Percentiles rank a stretch among this genome's conserved stretches.
These are phyloP conservation scores for Hapsidospora chrysogenum DNA, from an alignment of 495 filamentous ascomycete species.

Conservation along the genomic window DNA sequence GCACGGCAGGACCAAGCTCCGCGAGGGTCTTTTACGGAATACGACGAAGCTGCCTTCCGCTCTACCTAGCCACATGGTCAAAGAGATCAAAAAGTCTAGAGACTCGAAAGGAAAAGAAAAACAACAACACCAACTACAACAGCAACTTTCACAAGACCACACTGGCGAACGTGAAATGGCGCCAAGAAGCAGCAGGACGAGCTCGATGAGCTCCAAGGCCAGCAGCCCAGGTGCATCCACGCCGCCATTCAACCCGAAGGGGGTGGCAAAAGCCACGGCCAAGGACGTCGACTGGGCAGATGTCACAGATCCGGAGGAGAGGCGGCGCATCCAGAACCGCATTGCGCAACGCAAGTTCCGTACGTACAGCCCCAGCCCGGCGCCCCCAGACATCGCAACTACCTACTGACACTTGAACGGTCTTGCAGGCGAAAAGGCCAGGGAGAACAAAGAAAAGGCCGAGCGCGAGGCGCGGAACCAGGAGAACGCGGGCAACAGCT, in stretches of 20 bases:
- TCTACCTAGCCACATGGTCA: too few relatives aligned
- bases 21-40: too few relatives aligned
- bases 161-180: too few relatives aligned
- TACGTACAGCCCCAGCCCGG: conserved; percentile 21
- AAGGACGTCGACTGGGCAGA: conserved; percentile 41
- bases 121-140: too few relatives aligned
- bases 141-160: too few relatives aligned
- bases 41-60: too few relatives aligned
- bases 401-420: conserved; percentile 7
- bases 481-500: conserved; percentile 34
- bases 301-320: conserved; percentile 41
- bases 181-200: too few relatives aligned
- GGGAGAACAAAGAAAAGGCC: conserved; percentile 37
- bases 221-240: neutral
- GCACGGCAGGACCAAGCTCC: too few relatives aligned
- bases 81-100: too few relatives aligned
- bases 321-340: conserved; percentile 42
- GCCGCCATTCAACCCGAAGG: neutral
- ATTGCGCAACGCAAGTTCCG: conserved; percentile 45
- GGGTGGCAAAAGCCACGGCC: neutral
- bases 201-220: too few relatives aligned
- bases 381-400: neutral
- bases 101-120: too few relatives aligned
- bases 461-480: conserved; percentile 40
- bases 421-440: conserved; percentile 37